Percentiles rank a stretch among this genome's conserved stretches.
These are phyloP conservation scores for Piromyces sp. DNA, from an alignment of 192 early-diverging fungal species.

Conservation along the genomic window DNA sequence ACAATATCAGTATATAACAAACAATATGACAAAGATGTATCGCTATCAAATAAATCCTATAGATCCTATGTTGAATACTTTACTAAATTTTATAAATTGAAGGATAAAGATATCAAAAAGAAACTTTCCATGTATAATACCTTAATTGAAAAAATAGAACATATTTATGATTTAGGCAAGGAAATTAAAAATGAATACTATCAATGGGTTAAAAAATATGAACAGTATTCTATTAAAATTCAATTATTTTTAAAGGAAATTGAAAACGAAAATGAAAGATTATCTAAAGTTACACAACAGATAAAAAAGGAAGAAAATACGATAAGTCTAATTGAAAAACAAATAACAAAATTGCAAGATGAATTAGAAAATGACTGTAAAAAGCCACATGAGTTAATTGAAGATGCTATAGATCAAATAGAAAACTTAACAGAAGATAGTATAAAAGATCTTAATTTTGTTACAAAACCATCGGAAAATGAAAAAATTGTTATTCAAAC, in stretches of 20 bases:
- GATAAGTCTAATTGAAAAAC: background rate
- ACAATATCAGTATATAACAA: background rate
- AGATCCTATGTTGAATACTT: background rate
- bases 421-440: background rate
- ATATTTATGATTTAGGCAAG: background rate
- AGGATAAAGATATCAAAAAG: background rate
- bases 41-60: background rate
- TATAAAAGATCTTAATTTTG: background rate
- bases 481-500: background rate
- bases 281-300: background rate
- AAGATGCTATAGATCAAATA: background rate
- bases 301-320: background rate
- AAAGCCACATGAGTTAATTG: background rate
- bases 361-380: background rate
- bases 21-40: background rate
- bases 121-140: background rate
- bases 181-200: background rate
- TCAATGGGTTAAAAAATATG: background rate
- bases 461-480: background rate
- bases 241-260: background rate
- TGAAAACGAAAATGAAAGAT: background rate
- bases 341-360: background rate
- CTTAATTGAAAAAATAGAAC: background rate
- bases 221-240: background rate
- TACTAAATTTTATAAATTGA: background rate